Evolutionary conservation across 129 eudicot species (phyloP), one percentile per base, ranked within the genome.

Genomic region (Flaveria trinervia): DNA sequence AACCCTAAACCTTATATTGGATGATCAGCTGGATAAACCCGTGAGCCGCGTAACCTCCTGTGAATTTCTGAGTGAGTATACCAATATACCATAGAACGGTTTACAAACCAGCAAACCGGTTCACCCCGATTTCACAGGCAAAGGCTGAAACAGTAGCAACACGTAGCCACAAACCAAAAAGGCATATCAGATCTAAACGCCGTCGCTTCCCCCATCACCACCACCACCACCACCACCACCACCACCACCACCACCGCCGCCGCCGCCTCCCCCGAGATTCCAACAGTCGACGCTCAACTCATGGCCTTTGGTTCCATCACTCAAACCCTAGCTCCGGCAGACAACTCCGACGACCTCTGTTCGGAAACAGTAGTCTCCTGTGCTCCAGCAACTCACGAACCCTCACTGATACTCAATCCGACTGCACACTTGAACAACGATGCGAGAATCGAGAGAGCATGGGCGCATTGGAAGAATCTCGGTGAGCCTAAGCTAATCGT

Each of bases 391-490:
- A 55, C 22, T 5, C 39, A 25, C 66, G 17, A 60, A 25, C 13
- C 68, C 68, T 62, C 68, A 28, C 20, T 7, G 45, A 9, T 81
- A 65, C 81, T 75, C 70, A 30, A 9, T 62, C 68, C 68, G 4
- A 62, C 30, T 30, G 85, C 90, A 68, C 62, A 77, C 86, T 52
- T 86, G 81, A 84, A 60, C 43, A 77, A 78, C 12, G 93, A 89
- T 74, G 75, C 88, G 7, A 75, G 82, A 61, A 83, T 87, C 44
- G 97, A 89, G 88, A 71, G 84, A 20, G 97, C 99, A 4, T 95
- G 97, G 99, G 87, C 92, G 7, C 97, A 95, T 80, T 95, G 99
- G 99, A 89, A 73, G 85, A 88, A 83, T 57, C 64, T 95, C 68
- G 99, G 99, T 8, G 75, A 79, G 43, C 99, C 97, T 48, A 95